A percentile compares a stretch with the other conserved stretches of the same genome.
Evolutionary conservation across 2,329 filamentous ascomycete species (phyloP).

Genomic region (Myriosclerotinia curreyana): DNA sequence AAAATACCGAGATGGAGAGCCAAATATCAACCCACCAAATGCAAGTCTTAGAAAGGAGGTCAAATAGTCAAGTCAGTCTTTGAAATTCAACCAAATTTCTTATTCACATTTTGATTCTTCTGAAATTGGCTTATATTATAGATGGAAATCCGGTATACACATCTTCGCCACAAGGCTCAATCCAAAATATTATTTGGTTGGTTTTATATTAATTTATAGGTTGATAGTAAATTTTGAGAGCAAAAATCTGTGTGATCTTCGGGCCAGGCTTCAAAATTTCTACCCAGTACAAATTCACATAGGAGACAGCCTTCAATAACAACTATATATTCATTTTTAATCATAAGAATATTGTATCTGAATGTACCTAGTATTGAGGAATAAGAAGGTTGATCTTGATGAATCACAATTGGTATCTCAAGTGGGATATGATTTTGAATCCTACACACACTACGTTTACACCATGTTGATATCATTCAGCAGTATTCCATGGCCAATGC

Average conservation of each 20-base stretch:
- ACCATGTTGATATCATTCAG: not conserved
- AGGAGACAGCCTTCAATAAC: not conserved
- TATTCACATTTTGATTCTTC: not conserved
- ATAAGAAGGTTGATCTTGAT: not conserved
- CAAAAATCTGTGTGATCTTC: not conserved
- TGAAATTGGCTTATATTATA: not conserved
- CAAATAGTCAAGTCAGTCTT: not conserved
- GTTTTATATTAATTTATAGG: not conserved
- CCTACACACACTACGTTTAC: not conserved
- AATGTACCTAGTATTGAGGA: not conserved
- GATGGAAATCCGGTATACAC: no score
- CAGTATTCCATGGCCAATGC: not conserved
- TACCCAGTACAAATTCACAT: not conserved
- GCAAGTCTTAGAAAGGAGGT: not conserved
- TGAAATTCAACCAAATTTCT: not conserved
- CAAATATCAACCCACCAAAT: not conserved
- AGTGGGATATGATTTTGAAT: constrained; percentile 5
- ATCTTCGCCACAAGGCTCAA: not conserved
- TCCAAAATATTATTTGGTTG: not conserved
- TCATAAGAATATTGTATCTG: not conserved
- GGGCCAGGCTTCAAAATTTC: not conserved
- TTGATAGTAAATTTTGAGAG: not conserved
- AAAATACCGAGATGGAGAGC: not conserved
- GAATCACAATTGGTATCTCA: constrained; percentile 10
- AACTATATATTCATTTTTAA: not conserved